Evolutionary conservation across 2,329 filamentous ascomycete genomes (phyloP), one percentile per base, ranked within the genome.

Genomic region (Ophiocordyceps robertsii): DNA sequence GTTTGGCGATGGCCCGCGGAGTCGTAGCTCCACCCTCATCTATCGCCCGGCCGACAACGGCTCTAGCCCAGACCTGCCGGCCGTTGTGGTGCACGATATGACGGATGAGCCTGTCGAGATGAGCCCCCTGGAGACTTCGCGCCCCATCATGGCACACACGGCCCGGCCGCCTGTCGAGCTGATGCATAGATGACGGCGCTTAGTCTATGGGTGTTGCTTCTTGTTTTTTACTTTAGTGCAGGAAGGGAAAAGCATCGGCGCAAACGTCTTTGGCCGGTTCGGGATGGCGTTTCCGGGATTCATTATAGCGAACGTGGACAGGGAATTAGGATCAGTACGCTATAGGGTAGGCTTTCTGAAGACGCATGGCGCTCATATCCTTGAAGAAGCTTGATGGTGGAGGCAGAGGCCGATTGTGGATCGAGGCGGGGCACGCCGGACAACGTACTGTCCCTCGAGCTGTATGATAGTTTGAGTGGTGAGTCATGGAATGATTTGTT

Each of bases 1-100:
- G 13, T 50, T 55, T 12, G 51, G 47, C 38, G 47, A 39, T 19
- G 52, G 55, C 44, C 62, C 56, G 29, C 63, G 77, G 49, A 80
- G 76, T 55, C 69, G 76, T 45, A 80, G 76, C 59, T 77, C 73
- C 33, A 82, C 79, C 0, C 66, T 82, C 41, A 77, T 84, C 53
- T 83, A 79, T 64, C 69, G 75, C 51, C 77, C 79, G 1, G 63
- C 65, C n/a, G 68, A 72, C 47, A 66, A 74, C 49, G 71, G 70
- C 17, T 64, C 60, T 44, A 72, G 68, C 56, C 70, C 74, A 6
- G 66, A 70, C 39, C 59, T 83, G 52, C 80, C 80, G 3, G 77
- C 75, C 32, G 80, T 83, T 46, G 72, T 75, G 32, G 77, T 83
- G 12, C 76, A 82, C 52, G 79, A 83, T 54, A 76, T 78, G 67